Evolutionary conservation across 2,329 filamentous ascomycete species (phyloP).

Genomic region (Colletotrichum somersetense): DNA sequence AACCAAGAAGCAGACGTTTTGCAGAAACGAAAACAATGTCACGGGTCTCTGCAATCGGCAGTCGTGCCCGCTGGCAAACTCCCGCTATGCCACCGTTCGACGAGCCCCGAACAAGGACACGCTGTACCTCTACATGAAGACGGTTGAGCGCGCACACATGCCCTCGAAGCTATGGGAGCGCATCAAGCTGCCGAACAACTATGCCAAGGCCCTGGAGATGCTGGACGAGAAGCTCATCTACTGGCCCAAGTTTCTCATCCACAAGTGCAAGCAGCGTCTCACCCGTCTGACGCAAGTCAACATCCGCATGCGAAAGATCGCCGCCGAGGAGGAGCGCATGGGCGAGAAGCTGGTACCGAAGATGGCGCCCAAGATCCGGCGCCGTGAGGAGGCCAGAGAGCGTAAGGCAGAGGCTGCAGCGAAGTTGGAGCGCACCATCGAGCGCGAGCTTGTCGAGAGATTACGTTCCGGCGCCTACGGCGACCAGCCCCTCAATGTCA

Average conservation of each 20-base stretch:
- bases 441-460: slow-evolving; percentile 92
- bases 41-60: slow-evolving; percentile 87
- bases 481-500: slow-evolving; percentile 93
- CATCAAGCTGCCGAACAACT: slow-evolving; percentile 91
- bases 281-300: slow-evolving; percentile 93
- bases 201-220: slow-evolving; percentile 87
- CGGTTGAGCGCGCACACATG: slow-evolving; percentile 87
- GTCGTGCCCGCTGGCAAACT: slow-evolving; percentile 91
- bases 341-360: slow-evolving; percentile 91
- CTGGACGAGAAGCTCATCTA: slow-evolving; percentile 89
- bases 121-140: slow-evolving; percentile 98
- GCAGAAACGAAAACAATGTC: slow-evolving; percentile 93
- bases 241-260: slow-evolving; percentile 92
- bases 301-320: slow-evolving; percentile 82
- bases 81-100: slow-evolving; percentile 91
- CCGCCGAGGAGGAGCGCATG: slow-evolving; percentile 88
- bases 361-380: slow-evolving; percentile 88
- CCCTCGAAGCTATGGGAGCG: slow-evolving; percentile 95
- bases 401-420: slow-evolving; percentile 84
- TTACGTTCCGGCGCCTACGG: slow-evolving; percentile 94
- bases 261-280: slow-evolving; percentile 97
- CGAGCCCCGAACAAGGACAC: slow-evolving; percentile 83
- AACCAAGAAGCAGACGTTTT: slow-evolving; percentile 91
- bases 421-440: slow-evolving; percentile 95
- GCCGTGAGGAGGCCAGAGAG: slow-evolving; percentile 81